Evolutionary conservation across 176 grass and related monocot species (phyloP).

Genomic region (Carex parvula): DNA sequence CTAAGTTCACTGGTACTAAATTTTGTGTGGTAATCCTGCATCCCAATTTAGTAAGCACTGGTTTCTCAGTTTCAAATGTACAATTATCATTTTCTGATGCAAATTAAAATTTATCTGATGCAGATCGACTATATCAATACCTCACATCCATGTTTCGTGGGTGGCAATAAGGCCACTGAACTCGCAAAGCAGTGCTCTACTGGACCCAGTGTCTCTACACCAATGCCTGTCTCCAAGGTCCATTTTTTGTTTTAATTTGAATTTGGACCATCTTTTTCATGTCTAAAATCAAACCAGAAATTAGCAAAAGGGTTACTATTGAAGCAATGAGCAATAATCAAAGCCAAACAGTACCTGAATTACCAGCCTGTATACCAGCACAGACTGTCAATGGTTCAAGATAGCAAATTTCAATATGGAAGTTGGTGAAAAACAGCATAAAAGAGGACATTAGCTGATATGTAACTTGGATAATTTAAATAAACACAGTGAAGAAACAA

Average conservation of each 20-base stretch:
- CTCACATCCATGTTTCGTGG: slow-evolving; percentile 84
- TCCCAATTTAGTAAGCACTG: neutral
- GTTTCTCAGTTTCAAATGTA: slow-evolving; percentile 19
- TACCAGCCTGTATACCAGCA: neutral
- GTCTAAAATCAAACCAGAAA: neutral
- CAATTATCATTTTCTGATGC: slow-evolving; percentile 27
- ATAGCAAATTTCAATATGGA: neutral
- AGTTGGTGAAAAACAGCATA: neutral
- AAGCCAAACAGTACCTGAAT: slow-evolving; percentile 18
- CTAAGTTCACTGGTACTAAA: neutral
- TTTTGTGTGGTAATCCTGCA: neutral
- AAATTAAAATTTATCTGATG: slow-evolving; percentile 13
- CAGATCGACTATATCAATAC: slow-evolving; percentile 99
- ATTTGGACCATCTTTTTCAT: slow-evolving; percentile 6
- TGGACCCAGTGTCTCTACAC: slow-evolving; percentile 37
- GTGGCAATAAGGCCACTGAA: slow-evolving; percentile 80
- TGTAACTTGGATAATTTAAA: neutral
- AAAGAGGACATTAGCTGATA: neutral
- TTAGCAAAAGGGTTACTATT: slow-evolving; percentile 1
- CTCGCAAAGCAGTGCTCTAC: slow-evolving; percentile 56
- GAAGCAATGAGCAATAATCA: slow-evolving; percentile 8
- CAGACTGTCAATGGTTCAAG: neutral
- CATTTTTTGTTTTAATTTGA: slow-evolving; percentile 14
- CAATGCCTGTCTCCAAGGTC: slow-evolving; percentile 51
- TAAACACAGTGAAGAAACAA: neutral